phyloP scores from a whole-genome alignment of 352 stramenopile species.

The Pythium myriotylum region DNA sequence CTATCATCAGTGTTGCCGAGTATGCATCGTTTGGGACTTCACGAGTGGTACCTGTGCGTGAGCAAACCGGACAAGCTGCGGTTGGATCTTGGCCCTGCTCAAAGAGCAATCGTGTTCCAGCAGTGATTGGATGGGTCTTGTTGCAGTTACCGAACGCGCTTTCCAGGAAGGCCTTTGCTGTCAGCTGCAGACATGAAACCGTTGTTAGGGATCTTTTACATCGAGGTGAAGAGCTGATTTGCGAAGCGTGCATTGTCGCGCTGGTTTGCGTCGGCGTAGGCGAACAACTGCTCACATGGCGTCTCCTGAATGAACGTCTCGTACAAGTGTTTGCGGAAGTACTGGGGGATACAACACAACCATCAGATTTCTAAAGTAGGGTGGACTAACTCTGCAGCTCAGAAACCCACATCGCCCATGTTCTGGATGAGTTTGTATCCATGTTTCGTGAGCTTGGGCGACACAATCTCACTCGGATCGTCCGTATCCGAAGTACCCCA shows the following conservation, averaged over 20 bases:
- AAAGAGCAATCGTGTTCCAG: conserved; percentile 61
- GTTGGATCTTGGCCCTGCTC: conserved; percentile 78
- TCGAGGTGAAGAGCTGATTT: no score
- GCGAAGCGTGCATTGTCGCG: conserved; percentile 59
- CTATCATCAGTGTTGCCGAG: not conserved
- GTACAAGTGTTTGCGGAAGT: conserved; percentile 74
- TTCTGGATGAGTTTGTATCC: conserved; percentile 58
- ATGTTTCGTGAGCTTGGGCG: conserved; percentile 81
- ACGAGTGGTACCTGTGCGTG: conserved; percentile 43
- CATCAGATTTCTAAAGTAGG: not conserved
- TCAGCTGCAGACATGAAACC: conserved; percentile 40
- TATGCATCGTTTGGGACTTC: not conserved
- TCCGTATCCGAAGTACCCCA: conserved; percentile 75
- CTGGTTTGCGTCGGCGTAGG: conserved; percentile 74
- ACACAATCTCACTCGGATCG: conserved; percentile 63
- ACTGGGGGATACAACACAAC: conserved; percentile 36
- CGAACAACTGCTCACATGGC: conserved; percentile 58
- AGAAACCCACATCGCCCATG: conserved; percentile 57
- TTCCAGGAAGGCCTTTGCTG: conserved; percentile 60
- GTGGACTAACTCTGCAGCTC: no score
- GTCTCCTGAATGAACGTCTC: conserved; percentile 52
- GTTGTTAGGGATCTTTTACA: no score
- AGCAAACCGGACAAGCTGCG: conserved; percentile 64
- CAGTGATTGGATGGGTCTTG: conserved; percentile 56
- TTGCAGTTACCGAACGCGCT: conserved; percentile 60